These are phyloP conservation scores for Dictyostelium firmibasis DNA, from an alignment of 78 protist genomes.

Conservation along the genomic window DNA sequence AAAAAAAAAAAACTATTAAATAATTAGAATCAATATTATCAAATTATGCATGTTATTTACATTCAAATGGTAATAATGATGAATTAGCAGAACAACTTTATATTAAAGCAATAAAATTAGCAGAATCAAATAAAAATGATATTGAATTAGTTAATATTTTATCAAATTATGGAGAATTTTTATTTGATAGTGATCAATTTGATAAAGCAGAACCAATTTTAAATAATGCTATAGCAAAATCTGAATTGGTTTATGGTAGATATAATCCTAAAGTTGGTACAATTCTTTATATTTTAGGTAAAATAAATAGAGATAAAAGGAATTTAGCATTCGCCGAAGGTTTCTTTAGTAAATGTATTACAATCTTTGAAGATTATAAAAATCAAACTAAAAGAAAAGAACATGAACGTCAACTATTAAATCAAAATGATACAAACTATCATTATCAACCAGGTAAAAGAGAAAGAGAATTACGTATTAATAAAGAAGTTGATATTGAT, in stretches of 20 bases:
- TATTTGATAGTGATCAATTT: constrained; percentile 46
- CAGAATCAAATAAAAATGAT: constrained; percentile 7
- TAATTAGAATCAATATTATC: constrained; percentile 40
- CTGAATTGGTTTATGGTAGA: constrained; percentile 29
- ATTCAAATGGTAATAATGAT: constrained; percentile 38
- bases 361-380: constrained; percentile 59
- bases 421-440: background rate
- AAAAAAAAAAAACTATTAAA: too few relatives aligned
- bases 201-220: constrained; percentile 17
- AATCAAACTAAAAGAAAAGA: background rate
- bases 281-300: constrained; percentile 27
- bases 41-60: constrained; percentile 52
- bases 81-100: constrained; percentile 20
- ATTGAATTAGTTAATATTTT: constrained; percentile 27
- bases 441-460: constrained; percentile 41
- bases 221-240: background rate
- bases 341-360: constrained; percentile 58
- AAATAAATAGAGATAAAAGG: constrained; percentile 19
- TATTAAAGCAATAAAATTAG: background rate
- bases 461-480: constrained; percentile 43
- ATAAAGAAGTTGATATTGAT: constrained; percentile 70
- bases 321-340: constrained; percentile 48
- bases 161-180: constrained; percentile 46
- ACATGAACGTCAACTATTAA: background rate
- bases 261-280: constrained; percentile 46